phyloP scores from a whole-genome alignment of 768 basidiomycete species.

The Hypholoma fasciculare region DNA sequence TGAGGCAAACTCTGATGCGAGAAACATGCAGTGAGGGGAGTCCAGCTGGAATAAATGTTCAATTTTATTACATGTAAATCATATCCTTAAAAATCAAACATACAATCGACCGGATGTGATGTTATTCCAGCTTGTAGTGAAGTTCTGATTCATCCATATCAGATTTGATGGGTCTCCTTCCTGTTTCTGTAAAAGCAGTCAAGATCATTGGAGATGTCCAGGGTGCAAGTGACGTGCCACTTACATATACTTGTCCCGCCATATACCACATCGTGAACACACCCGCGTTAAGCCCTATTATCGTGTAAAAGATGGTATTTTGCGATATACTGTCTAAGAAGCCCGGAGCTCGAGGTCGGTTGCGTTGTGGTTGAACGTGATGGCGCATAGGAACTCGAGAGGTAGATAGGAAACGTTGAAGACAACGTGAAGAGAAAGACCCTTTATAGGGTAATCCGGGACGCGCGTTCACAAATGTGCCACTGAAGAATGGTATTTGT shows the following conservation, averaged over 20 bases:
- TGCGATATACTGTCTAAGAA: slow-evolving; percentile 56
- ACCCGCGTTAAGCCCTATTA: slow-evolving; percentile 61
- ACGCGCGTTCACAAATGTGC: background rate
- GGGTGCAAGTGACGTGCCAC: slow-evolving; percentile 9
- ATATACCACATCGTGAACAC: slow-evolving; percentile 64
- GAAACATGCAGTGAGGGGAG: slow-evolving; percentile 67
- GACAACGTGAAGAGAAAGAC: too few relatives aligned
- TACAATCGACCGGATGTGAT: slow-evolving; percentile 65
- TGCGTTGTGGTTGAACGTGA: slow-evolving; percentile 14
- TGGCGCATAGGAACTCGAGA: slow-evolving; percentile 17
- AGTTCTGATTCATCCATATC: slow-evolving; percentile 61
- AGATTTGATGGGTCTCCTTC: slow-evolving; percentile 38
- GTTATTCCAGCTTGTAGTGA: slow-evolving; percentile 62
- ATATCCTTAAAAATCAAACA: slow-evolving; percentile 21
- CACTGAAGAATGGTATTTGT: background rate
- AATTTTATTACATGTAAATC: background rate
- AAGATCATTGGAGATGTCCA: background rate
- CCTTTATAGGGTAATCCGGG: background rate
- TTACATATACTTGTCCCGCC: slow-evolving; percentile 37
- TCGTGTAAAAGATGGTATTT: slow-evolving; percentile 56
- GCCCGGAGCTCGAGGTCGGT: slow-evolving; percentile 19
- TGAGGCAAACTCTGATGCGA: slow-evolving; percentile 65
- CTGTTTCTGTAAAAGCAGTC: slow-evolving; percentile 27
- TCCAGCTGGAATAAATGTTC: slow-evolving; percentile 57
- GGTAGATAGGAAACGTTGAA: slow-evolving; percentile 19